Conservation (phyloP, 108 stramenopile genomes). For the Licmophora abbreviata region DNA sequence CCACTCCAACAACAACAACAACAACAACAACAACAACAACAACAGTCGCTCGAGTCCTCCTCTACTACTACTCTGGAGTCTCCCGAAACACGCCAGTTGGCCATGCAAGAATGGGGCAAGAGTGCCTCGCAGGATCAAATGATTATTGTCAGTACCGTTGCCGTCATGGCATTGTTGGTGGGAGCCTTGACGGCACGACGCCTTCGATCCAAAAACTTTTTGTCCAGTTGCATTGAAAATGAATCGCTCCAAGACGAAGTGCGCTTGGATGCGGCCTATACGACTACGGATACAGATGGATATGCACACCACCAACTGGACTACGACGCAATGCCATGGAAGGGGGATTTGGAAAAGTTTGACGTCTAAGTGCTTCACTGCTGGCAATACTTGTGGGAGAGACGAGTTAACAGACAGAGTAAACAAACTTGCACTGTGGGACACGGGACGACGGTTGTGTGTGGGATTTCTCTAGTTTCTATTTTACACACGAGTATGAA, state of each 20-base stretch:
- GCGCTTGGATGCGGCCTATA: conserved; percentile 44
- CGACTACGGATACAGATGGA: conserved; percentile 51
- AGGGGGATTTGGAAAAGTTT: conserved; percentile 84
- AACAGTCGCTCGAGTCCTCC: background rate
- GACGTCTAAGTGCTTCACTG: conserved; percentile 59
- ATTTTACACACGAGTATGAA: too few species aligned
- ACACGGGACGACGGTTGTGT: too few species aligned
- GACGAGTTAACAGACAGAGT: too few species aligned
- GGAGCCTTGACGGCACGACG: conserved; percentile 62
- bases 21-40: conserved; percentile 7
- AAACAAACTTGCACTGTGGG: too few species aligned
- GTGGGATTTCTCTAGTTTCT: too few species aligned
- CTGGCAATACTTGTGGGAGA: too few species aligned
- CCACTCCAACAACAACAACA: background rate
- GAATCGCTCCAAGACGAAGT: conserved; percentile 65
- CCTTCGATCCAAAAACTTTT: conserved; percentile 33
- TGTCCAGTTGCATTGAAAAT: conserved; percentile 64
- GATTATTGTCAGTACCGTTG: conserved; percentile 68
- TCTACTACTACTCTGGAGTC: background rate
- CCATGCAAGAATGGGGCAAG: too few species aligned
- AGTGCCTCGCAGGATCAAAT: conserved; percentile 44
- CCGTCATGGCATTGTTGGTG: conserved; percentile 77
- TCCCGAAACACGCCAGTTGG: conserved; percentile 8
- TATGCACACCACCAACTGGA: too few species aligned
- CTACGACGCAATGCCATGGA: conserved; percentile 29